Evolutionary conservation across 768 basidiomycete species (phyloP), one percentile per base, ranked within the genome.

Genomic region (Amanita polypyramis): DNA sequence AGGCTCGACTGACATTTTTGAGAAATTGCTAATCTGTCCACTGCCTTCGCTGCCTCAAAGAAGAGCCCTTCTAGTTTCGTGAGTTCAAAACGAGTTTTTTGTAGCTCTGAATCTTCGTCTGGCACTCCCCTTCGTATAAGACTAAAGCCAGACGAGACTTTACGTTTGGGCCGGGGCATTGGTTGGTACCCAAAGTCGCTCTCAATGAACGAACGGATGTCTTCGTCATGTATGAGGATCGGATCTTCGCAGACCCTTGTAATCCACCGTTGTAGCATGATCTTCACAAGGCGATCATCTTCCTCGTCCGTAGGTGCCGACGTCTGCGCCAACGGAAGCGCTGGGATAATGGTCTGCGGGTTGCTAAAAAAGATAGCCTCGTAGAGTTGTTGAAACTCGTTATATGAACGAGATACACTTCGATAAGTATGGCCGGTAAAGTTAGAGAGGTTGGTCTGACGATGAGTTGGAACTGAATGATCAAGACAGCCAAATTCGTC

Each of bases 301-400:
- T 98, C 96, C 66, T 98, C 96, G 59, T 98, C 96, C 10, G 91
- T 93, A 20, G 91, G 85, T 2, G 96, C 96, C 10, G 94, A 97
- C 0, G 94, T 97, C 55, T 95, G 91, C 0, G 94, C 80, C n/a
- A 98, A 75, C 1, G 96, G 96, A 11, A 99, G 75, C 3, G 96
- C 96, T 6, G 96, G 91, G 12, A 97, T 74, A 56, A 99, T 96
- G 21, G 94, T 95, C 60, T 98, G 96, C 0, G 96, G 96, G 62
- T 90, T 94, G 64, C 78, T 91, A 57, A 84, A 77, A 25, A 92
- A 77, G 56, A 95, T 75, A 41, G 93, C 77, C 41, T 96, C 92
- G 56, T 93, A 91, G 64, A 98, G 91, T 53, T 87, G 80, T 61
- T 91, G 86, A 64, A 96, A 97, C 63, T 99, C 96, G 58, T 83